phyloP scores from a whole-genome alignment of 768 basidiomycete species.

The Suillus lakei region DNA sequence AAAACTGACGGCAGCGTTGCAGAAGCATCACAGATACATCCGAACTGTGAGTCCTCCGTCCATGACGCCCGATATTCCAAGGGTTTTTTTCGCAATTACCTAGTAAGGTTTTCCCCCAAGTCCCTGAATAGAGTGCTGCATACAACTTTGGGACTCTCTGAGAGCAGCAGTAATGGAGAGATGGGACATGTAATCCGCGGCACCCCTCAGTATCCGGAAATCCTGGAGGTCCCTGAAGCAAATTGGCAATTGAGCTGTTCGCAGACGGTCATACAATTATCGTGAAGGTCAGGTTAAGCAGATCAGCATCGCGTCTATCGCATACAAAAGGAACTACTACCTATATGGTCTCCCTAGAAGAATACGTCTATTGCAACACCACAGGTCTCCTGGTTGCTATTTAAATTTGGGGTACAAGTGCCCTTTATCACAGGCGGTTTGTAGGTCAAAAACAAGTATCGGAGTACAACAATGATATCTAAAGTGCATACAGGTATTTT shows the following conservation, averaged over 20 bases:
- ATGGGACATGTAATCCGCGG: no score
- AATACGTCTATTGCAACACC: not conserved
- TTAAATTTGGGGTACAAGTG: not conserved
- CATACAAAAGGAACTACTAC: no score
- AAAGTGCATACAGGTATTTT: not conserved
- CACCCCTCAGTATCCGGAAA: no score
- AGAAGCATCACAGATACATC: conserved; percentile 11
- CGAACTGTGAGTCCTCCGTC: not conserved
- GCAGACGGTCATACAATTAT: not conserved
- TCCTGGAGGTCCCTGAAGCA: no score
- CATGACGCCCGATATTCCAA: not conserved
- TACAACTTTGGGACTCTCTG: no score
- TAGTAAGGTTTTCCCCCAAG: not conserved
- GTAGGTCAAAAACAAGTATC: not conserved
- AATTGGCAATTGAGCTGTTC: no score
- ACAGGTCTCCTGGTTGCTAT: not conserved
- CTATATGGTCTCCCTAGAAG: not conserved
- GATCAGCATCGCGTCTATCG: not conserved
- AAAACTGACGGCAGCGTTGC: conserved; percentile 25
- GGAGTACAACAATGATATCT: conserved; percentile 4
- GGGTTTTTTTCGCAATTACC: not conserved
- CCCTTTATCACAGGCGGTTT: not conserved
- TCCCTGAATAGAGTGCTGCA: no score
- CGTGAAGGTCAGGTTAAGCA: not conserved
- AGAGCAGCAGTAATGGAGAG: no score